Evolutionary conservation across 495 filamentous ascomycete species (phyloP).

Genomic region (Neurospora intermedia): DNA sequence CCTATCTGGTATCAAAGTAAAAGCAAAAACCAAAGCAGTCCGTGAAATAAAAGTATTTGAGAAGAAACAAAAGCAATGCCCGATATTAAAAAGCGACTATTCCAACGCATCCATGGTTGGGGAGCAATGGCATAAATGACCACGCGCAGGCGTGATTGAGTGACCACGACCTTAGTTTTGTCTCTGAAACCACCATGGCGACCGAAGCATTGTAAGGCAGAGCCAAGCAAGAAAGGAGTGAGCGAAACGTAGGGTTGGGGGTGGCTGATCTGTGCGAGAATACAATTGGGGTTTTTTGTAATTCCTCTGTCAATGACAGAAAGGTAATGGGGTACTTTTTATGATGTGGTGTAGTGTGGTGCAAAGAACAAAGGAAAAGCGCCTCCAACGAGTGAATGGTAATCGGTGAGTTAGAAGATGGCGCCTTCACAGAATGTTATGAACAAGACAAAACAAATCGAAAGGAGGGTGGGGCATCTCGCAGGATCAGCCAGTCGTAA

Average conservation of each 20-base stretch:
- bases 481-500: neutral
- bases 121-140: neutral
- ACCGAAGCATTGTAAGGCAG: neutral
- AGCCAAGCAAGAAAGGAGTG: neutral
- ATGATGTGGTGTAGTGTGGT: neutral
- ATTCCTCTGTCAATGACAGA: neutral
- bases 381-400: neutral
- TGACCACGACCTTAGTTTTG: neutral
- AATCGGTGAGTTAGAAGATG: neutral
- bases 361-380: neutral
- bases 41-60: neutral
- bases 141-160: neutral
- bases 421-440: neutral
- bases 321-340: neutral
- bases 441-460: neutral
- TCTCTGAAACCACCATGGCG: neutral
- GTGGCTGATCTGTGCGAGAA: neutral
- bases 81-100: neutral
- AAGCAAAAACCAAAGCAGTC: neutral
- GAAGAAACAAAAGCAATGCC: neutral
- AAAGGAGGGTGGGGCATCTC: neutral
- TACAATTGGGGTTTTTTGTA: neutral
- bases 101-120: neutral
- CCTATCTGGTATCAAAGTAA: neutral
- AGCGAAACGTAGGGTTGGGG: neutral